These are phyloP conservation scores for Rhododendron griersonianum DNA, from an alignment of 148 eudicot species.

Conservation along the genomic window DNA sequence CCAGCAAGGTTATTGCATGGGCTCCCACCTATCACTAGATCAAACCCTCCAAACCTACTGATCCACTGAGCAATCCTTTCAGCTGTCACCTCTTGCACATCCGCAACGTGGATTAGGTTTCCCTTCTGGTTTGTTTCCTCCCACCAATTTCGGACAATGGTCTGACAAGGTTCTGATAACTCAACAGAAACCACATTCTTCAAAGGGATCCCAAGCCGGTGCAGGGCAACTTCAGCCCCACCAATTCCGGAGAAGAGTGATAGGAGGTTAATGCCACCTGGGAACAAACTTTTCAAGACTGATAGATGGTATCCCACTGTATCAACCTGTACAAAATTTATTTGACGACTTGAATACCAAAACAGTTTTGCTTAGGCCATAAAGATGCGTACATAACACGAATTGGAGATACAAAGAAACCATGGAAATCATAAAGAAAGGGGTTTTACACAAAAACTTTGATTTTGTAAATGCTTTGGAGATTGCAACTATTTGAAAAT, in stretches of 20 bases:
- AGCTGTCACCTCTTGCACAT: conserved; percentile 21
- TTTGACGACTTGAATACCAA: neutral
- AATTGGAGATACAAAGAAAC: neutral
- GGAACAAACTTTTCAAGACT: conserved; percentile 23
- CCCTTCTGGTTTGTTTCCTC: conserved; percentile 30
- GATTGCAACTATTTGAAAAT: neutral
- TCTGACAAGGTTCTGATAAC: conserved; percentile 10
- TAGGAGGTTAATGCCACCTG: conserved; percentile 32
- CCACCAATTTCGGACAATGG: conserved; percentile 33
- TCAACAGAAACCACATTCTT: conserved; percentile 41
- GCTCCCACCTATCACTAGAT: conserved; percentile 50
- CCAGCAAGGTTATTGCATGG: conserved; percentile 49
- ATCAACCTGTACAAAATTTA: conserved; percentile 51
- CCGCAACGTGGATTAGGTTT: conserved; percentile 21
- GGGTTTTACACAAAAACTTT: neutral
- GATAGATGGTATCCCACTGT: conserved; percentile 82
- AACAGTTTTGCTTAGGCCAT: neutral
- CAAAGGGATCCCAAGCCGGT: conserved; percentile 34
- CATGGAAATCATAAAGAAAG: neutral
- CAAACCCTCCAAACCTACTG: conserved; percentile 23
- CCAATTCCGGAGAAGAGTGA: conserved; percentile 54
- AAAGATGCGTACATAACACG: neutral
- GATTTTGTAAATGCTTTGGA: neutral
- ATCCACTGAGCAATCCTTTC: conserved; percentile 10
- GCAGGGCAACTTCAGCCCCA: conserved; percentile 42